These are phyloP conservation scores for Xylaria sp. DNA, from an alignment of 495 filamentous ascomycete genomes.

Conservation along the genomic window DNA sequence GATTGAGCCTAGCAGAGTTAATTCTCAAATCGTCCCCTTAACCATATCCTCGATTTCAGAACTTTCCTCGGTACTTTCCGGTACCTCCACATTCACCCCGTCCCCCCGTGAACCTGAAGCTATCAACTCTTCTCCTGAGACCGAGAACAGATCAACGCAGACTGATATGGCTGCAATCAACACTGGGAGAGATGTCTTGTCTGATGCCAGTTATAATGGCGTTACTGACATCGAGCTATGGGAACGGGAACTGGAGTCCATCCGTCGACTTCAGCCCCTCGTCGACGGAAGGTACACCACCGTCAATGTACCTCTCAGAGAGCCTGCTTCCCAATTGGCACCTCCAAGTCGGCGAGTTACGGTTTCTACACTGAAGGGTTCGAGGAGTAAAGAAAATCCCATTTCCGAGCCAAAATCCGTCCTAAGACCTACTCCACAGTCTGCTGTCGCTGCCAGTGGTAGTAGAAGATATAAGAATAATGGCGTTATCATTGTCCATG, in stretches of 20 bases:
- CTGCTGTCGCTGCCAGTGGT: too few relatives aligned
- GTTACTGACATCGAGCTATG: slow-evolving; percentile 3
- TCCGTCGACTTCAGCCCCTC: slow-evolving; percentile 11
- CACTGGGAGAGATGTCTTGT: background rate
- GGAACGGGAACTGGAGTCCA: slow-evolving; percentile 20
- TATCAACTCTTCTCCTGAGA: background rate
- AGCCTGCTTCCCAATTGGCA: background rate
- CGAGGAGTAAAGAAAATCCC: background rate
- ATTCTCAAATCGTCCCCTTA: background rate
- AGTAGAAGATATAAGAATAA: background rate
- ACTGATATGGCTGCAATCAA: background rate
- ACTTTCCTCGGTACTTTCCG: background rate
- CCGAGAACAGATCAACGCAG: background rate
- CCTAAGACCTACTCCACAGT: background rate
- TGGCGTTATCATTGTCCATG: background rate
- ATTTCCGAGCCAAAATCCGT: background rate
- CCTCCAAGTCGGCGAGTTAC: background rate
- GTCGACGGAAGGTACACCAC: background rate
- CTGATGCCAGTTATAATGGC: background rate
- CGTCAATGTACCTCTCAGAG: slow-evolving; percentile 9
- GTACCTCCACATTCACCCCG: background rate
- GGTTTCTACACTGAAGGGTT: background rate
- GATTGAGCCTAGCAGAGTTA: background rate
- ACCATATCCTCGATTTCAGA: background rate
- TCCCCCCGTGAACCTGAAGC: background rate